Evolutionary conservation across 805 yeast genomes (phyloP), one percentile per base, ranked within the genome.

Genomic region (Schwanniomyces pseudopolymorphus): DNA sequence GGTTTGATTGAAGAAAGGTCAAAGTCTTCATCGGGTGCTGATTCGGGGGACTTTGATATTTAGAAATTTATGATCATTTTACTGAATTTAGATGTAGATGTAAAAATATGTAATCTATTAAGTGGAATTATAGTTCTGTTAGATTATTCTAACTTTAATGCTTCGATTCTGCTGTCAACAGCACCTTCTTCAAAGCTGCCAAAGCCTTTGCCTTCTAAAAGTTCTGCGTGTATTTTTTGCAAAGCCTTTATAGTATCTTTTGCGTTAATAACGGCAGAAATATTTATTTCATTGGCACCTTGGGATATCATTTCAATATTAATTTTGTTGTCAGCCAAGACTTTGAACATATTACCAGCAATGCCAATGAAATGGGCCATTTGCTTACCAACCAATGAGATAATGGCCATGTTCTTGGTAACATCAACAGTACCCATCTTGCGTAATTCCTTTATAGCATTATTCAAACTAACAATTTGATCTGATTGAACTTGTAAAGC

Each of bases 221-320:
- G 68, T 48, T 80, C 83, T 38, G 84, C 85, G 63, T 94, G 99
- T 48, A 94, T 83, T 4, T 90, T 85, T 61, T 83, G 83, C 54
- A 94, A 75, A 3, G 98, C 98, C 64, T 87, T 87, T 25, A 89
- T 70, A 11, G 95, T 84, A 60, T 94, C 94, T 46, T 72, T 70
- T 54, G 87, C 89, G 53, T 87, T 87, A 51, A 94, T 89, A 44
- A 94, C 99, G 53, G 97, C 95, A 27, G 96, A 87, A 44, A 94
- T 94, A 66, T 94, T 94, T 61, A 94, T 94, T 70, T 94, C 99
- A 61, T 92, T 92, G 16, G 98, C 97, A 58, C 99, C 99, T 77
- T 94, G 99, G 47, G 90, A 81, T 69, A 94, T 94, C 99, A 94
- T 94, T 69, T 94, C 99, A 57, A 94, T 89, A 69, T 94, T 94